These are phyloP conservation scores for Bruguiera parviflora DNA, from an alignment of 345 rosid genomes.

Conservation along the genomic window DNA sequence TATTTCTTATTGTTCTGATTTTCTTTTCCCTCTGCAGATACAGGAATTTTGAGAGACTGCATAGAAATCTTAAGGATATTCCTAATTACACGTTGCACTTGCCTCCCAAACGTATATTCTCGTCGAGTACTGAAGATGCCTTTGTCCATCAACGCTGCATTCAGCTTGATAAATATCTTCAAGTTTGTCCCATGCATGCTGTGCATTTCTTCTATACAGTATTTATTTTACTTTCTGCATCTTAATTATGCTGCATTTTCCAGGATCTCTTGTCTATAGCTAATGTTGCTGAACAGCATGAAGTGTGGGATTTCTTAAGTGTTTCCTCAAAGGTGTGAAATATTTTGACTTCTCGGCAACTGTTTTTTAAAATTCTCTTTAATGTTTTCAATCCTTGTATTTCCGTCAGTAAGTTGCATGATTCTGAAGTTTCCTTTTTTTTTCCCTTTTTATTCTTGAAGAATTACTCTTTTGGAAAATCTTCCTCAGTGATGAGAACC, in stretches of 20 bases:
- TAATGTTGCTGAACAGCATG: constrained; percentile 98
- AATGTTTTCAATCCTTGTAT: background rate
- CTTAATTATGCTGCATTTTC: constrained; percentile 21
- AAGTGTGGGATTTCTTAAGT: constrained; percentile 99
- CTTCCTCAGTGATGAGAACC: constrained; percentile 88
- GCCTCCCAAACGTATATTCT: constrained; percentile 98
- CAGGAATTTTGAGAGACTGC: constrained; percentile 92
- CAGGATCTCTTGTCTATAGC: constrained; percentile 97
- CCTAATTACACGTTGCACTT: constrained; percentile 94
- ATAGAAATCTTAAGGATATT: constrained; percentile 89
- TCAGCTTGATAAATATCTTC: constrained; percentile 90
- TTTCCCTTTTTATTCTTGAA: constrained; percentile 38
- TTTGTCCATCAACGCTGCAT: constrained; percentile 99
- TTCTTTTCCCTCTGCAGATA: constrained; percentile 49
- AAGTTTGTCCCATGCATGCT: constrained; percentile 40
- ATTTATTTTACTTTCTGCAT: constrained; percentile 11
- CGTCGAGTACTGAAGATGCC: constrained; percentile 95
- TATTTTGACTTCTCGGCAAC: constrained; percentile 13
- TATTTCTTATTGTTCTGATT: constrained; percentile 9
- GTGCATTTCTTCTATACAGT: constrained; percentile 15
- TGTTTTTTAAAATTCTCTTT: background rate
- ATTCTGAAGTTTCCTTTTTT: constrained; percentile 8
- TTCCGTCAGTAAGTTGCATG: background rate
- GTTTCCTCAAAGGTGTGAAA: constrained; percentile 71
- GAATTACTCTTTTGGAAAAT: constrained; percentile 94